Conservation (phyloP, 2,329 filamentous ascomycete species). For the Fusarium heterosporum region DNA sequence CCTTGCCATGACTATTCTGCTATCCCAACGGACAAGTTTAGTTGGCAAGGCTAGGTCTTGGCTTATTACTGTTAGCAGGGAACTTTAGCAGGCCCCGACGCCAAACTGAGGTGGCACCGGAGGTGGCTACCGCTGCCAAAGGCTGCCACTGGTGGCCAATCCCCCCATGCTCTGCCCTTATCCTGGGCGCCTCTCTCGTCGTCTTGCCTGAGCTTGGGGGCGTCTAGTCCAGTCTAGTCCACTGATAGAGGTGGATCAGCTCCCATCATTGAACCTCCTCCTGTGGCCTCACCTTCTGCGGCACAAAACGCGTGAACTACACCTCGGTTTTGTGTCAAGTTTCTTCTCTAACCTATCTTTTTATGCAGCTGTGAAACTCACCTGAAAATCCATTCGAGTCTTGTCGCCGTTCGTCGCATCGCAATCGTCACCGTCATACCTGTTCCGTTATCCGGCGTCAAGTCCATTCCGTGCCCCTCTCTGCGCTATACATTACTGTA, state of each 20-base stretch:
- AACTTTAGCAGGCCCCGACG: conserved; percentile 20
- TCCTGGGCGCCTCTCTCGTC: conserved; percentile 39
- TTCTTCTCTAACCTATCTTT: conserved; percentile 43
- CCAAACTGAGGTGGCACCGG: conserved; percentile 34
- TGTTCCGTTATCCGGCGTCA: conserved; percentile 29
- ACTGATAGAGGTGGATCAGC: conserved; percentile 41
- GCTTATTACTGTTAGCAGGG: conserved; percentile 39
- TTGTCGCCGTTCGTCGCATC: conserved; percentile 32
- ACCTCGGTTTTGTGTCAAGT: conserved; percentile 47
- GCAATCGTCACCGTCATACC: conserved; percentile 33
- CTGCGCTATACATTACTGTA: conserved; percentile 22
- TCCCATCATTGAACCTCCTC: conserved; percentile 45
- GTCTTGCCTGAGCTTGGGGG: conserved; percentile 22
- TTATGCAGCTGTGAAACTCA: conserved; percentile 48
- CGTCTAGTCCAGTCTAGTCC: conserved; percentile 35
- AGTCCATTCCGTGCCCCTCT: conserved; percentile 27
- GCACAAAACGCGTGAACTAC: conserved; percentile 49
- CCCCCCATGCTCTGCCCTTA: conserved; percentile 24
- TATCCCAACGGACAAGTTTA: conserved; percentile 21
- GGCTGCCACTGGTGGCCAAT: conserved; percentile 31
- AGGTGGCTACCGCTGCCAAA: conserved; percentile 27
- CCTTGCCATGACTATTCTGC: conserved; percentile 10
- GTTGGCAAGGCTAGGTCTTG: conserved; percentile 41
- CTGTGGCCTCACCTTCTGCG: conserved; percentile 50
- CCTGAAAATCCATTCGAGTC: conserved; percentile 35